Evolutionary conservation across 164 flowering plant genomes (phyloP).

Genomic region (Vitis cinerea): DNA sequence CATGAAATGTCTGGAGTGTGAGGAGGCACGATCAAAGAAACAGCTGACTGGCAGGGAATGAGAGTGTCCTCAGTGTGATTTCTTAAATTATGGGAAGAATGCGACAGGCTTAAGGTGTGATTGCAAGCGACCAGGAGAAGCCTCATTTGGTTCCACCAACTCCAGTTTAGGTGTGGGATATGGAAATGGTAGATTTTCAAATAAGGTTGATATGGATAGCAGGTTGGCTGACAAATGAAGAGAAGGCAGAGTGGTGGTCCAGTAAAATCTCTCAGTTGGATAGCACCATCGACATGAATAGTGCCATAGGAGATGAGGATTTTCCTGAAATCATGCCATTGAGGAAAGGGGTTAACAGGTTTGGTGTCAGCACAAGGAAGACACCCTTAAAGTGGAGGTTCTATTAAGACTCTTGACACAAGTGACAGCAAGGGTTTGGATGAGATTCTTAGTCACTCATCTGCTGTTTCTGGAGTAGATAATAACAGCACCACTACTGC

Average conservation of each 20-base stretch:
- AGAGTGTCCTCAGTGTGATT: slow-evolving; percentile 98
- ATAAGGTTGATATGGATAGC: slow-evolving; percentile 34
- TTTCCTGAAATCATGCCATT: slow-evolving; percentile 75
- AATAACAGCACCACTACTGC: slow-evolving; percentile 5
- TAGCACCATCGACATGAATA: slow-evolving; percentile 38
- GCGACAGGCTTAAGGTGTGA: slow-evolving; percentile 83
- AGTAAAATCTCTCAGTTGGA: slow-evolving; percentile 64
- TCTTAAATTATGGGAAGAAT: slow-evolving; percentile 79
- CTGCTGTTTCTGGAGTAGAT: slow-evolving; percentile 25
- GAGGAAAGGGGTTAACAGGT: slow-evolving; percentile 69
- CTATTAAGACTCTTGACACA: slow-evolving; percentile 16
- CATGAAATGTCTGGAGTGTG: slow-evolving; percentile 77
- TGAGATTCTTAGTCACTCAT: slow-evolving; percentile 39
- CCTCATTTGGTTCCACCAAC: slow-evolving; percentile 14
- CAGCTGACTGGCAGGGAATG: slow-evolving; percentile 90
- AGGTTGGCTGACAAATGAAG: slow-evolving; percentile 57
- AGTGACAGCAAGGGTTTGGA: slow-evolving; percentile 35
- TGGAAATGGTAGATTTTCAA: slow-evolving; percentile 22
- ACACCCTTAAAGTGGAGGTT: slow-evolving; percentile 40
- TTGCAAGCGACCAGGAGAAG: slow-evolving; percentile 66
- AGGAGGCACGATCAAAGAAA: slow-evolving; percentile 73
- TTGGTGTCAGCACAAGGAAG: slow-evolving; percentile 75
- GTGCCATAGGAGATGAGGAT: slow-evolving; percentile 52
- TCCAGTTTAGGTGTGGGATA: slow-evolving; percentile 21
- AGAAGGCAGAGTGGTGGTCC: slow-evolving; percentile 64